Evolutionary conservation across 768 basidiomycete species (phyloP), one percentile per base, ranked within the genome.

Genomic region (Rhodotorula sphaerocarpa): DNA sequence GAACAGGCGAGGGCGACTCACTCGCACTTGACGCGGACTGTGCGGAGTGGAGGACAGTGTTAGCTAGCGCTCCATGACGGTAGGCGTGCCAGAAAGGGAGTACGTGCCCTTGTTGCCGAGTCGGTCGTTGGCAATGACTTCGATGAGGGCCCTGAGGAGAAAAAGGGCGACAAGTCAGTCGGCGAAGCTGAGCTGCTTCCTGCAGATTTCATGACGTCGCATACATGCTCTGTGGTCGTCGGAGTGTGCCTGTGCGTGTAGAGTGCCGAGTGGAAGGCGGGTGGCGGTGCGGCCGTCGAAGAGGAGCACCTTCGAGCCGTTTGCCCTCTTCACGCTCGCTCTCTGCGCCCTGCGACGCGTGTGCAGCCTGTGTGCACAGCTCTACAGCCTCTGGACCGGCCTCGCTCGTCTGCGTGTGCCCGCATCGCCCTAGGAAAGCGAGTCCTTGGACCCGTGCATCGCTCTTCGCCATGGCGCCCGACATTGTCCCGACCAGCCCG

Each of bases 71-170:
- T 30, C 27, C n/a, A 14, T 25, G 39, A 50, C 30, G 46, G 0
- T 23, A 39, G 50, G n/a, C 20, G 67, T 12, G 6, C 20, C 30
- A 21, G 2, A 30, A 2, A 11, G 23, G 21, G 7, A 15, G 31
- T 28, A 10, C 78, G 50, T 25, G 89, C 91, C 90, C 86, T 92
- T 93, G 65, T 87, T 84, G 58, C 92, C 91, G 51, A 92, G 80
- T 75, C 91, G 87, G 79, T 93, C 90, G 78, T 96, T 96, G 12
- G 90, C 91, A 72, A 93, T 93, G 67, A 95, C 82, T 84, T 95
- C 60, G 36, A 65, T 65, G 27, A 65, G 48, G 0, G 48, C 63
- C 63, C 59, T 65, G 42, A 3, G 15, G 45, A 18, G 1, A 10
- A 6, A n/a, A 27, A 44, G 43, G 20, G 10, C 7, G 12, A 7